These are phyloP conservation scores for Candida sanyaensis DNA, from an alignment of 1,139 yeast species.

Conservation along the genomic window DNA sequence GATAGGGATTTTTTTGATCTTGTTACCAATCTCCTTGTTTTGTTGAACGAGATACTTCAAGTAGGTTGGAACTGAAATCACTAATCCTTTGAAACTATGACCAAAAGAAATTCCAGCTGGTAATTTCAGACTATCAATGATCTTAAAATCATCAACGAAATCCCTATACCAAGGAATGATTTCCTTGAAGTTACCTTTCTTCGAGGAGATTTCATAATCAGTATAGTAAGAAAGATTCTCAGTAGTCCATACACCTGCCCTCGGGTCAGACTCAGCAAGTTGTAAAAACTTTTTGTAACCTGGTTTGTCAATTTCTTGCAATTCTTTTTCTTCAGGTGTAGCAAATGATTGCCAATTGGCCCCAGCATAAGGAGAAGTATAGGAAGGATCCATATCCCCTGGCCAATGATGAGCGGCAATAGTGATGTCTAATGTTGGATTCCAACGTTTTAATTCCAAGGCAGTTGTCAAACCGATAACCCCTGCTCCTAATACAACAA, in stretches of 20 bases:
- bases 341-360: conserved; percentile 53
- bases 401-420: conserved; percentile 39
- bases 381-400: conserved; percentile 38
- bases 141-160: conserved; percentile 34
- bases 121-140: conserved; percentile 28
- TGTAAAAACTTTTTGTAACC: conserved; percentile 42
- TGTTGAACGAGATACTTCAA: conserved; percentile 45
- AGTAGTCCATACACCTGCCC: conserved; percentile 45
- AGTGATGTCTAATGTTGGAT: conserved; percentile 24
- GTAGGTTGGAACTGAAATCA: conserved; percentile 52
- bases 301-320: conserved; percentile 39
- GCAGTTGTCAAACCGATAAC: conserved; percentile 45
- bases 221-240: conserved; percentile 31
- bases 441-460: conserved; percentile 25
- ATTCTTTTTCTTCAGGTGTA: conserved; percentile 25
- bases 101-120: conserved; percentile 39
- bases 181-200: conserved; percentile 15
- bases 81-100: conserved; percentile 46
- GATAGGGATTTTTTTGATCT: conserved; percentile 28
- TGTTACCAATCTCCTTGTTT: conserved; percentile 39
- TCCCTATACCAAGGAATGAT: conserved; percentile 49
- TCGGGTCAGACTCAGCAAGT: conserved; percentile 43
- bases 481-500: conserved; percentile 44
- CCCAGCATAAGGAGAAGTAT: conserved; percentile 46
- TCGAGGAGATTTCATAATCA: conserved; percentile 14